These are phyloP conservation scores for Melampsora occidentalis DNA, from an alignment of 1,284 basidiomycete genomes.

Conservation along the genomic window DNA sequence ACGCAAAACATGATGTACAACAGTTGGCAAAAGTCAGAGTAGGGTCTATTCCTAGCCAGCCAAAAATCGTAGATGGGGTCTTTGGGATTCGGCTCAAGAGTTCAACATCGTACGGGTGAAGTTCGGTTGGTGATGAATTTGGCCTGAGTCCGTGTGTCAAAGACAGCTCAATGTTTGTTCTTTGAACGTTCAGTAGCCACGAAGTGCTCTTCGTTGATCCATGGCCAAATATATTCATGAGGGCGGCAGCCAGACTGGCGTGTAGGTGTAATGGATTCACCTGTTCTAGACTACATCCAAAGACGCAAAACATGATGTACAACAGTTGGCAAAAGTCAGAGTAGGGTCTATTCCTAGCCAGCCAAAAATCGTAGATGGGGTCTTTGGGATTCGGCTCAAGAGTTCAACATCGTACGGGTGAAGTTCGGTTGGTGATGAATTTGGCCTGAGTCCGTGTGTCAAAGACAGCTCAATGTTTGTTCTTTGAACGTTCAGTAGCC, in stretches of 20 bases:
- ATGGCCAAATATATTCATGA: not conserved
- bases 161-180: not conserved
- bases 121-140: not conserved
- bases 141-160: not conserved
- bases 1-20: conserved; percentile 15
- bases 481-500: not conserved
- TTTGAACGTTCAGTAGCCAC: not conserved
- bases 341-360: conserved; percentile 2
- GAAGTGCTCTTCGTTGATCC: not conserved
- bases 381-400: not conserved
- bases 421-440: not conserved
- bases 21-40: not conserved
- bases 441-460: not conserved
- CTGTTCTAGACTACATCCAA: too few relatives aligned
- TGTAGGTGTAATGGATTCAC: not conserved
- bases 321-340: not conserved
- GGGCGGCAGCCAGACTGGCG: not conserved
- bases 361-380: not conserved
- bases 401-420: not conserved
- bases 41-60: conserved; percentile 5
- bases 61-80: not conserved
- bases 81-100: not conserved
- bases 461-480: not conserved
- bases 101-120: not conserved
- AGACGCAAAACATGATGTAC: conserved; percentile 11